These are phyloP conservation scores for Leishmania mexicana DNA, from an alignment of 208 protist species.

Conservation along the genomic window DNA sequence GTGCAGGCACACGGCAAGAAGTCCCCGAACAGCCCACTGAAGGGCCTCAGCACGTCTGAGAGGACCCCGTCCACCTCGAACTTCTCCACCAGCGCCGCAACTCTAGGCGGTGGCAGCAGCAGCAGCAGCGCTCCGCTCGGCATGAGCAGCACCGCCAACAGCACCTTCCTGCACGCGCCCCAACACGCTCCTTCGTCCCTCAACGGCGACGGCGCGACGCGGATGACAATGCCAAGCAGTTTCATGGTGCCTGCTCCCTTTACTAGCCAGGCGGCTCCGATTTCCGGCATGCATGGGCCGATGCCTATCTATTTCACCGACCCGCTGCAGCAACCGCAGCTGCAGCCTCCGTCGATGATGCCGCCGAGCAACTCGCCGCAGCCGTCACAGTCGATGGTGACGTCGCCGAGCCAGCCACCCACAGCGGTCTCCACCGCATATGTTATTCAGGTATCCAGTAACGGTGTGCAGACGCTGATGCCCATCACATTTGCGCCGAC, in stretches of 20 bases:
- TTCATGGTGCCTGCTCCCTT: conserved; percentile 9
- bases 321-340: conserved; percentile 2
- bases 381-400: not conserved
- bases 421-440: not conserved
- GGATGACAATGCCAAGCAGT: not conserved
- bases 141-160: not conserved
- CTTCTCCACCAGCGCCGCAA: conserved; percentile 6
- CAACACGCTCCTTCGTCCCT: not conserved
- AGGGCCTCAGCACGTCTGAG: conserved; percentile 2
- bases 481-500: conserved; percentile 3
- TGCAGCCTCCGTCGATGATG: not conserved
- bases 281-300: not conserved
- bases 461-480: conserved; percentile 6
- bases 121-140: not conserved
- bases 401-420: not conserved
- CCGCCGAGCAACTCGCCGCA: not conserved
- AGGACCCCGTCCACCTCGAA: not conserved
- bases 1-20: conserved; percentile 1
- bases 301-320: conserved; percentile 8
- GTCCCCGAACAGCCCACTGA: conserved; percentile 1
- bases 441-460: conserved; percentile 2
- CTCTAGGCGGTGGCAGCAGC: not conserved
- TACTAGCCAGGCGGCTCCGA: not conserved
- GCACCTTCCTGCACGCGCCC: not conserved
- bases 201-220: not conserved